Evolutionary conservation across 73 alveolate species (phyloP), one percentile per base, ranked within the genome.

Genomic region (Halteria grandinella): DNA sequence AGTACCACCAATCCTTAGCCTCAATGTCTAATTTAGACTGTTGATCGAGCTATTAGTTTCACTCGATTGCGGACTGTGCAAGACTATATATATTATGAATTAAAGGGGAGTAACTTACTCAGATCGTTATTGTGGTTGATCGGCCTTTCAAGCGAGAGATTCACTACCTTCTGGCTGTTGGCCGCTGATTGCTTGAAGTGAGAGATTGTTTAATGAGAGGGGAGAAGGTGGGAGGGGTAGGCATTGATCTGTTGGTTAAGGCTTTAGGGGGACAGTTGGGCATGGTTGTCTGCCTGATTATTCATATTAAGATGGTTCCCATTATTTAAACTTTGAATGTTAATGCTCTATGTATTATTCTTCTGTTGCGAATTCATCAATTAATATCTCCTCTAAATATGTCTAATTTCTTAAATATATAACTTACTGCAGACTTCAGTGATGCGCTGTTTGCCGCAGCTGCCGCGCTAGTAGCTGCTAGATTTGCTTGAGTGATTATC

Each of bases 11-110:
- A 66, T 47, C 47, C 80, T 66, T 51, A 66, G 18, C 18, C 80
- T 41, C 17, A 66, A 32, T 7, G 80, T 44, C 29, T 66, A 66
- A 44, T 66, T 66, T 25, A 66, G 28, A 7, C 69, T 12, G 37
- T 66, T 66, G 12, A 66, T 44, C 4, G 80, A 66, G 21, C 80
- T 66, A 25, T 66, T 66, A 1, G 80, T 66, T n/a, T 66, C 80
- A 28, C 80, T 66, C 11, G 80, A 66, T 43, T 32, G 43, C 47
- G 80, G 80, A 43, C 80, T 66, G 24, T 34, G 7, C n/a, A 66
- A 33, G 21, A 44, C 75, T 57, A 57, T 7, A 29, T 2, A 6
- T 8, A 3, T 21, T n/a, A 21, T 4, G 21, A 21, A 28, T 48
- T 12, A 48, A 48, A 12, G 10, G 2, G 29, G 29, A 57, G 55